Conservation (phyloP, 768 basidiomycete genomes). For the Hypholoma sublateritium region DNA sequence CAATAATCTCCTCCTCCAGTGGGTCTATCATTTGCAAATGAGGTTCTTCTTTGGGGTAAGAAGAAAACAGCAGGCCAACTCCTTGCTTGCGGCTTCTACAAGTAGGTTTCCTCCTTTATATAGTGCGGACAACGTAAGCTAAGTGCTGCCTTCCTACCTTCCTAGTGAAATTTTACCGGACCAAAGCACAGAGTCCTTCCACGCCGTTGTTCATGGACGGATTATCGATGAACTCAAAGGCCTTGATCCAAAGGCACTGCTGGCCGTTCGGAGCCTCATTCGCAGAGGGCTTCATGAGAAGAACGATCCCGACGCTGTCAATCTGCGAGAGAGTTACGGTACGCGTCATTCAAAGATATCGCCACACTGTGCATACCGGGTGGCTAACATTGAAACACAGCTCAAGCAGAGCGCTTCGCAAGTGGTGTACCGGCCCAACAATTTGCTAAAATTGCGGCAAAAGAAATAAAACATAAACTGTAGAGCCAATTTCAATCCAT, state of each 20-base stretch:
- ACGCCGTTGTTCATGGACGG: constrained; percentile 46
- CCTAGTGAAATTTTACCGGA: constrained; percentile 54
- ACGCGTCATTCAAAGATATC: constrained; percentile 5
- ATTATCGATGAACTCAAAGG: constrained; percentile 55
- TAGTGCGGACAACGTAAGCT: not conserved
- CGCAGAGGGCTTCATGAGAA: constrained; percentile 57
- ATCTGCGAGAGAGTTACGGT: constrained; percentile 68
- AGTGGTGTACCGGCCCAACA: constrained; percentile 55
- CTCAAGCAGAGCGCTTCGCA: constrained; percentile 64
- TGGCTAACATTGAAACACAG: constrained; percentile 22
- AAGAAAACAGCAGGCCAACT: constrained; percentile 62
- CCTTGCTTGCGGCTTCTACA: constrained; percentile 59
- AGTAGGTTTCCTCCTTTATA: constrained; percentile 36
- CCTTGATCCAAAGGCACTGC: constrained; percentile 55
- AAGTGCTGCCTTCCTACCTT: constrained; percentile 1
- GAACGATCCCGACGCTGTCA: constrained; percentile 62
- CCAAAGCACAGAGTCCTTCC: constrained; percentile 52
- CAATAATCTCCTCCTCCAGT: constrained; percentile 36
- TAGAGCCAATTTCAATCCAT: constrained; percentile 20
- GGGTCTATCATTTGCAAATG: constrained; percentile 69
- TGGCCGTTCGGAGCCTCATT: constrained; percentile 54
- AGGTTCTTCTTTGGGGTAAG: constrained; percentile 69
- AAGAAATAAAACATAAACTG: constrained; percentile 67
- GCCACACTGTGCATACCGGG: not conserved
- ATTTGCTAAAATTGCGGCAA: constrained; percentile 57